These are phyloP conservation scores for Monosporozyma solicola DNA, from an alignment of 805 yeast species.

Conservation along the genomic window DNA sequence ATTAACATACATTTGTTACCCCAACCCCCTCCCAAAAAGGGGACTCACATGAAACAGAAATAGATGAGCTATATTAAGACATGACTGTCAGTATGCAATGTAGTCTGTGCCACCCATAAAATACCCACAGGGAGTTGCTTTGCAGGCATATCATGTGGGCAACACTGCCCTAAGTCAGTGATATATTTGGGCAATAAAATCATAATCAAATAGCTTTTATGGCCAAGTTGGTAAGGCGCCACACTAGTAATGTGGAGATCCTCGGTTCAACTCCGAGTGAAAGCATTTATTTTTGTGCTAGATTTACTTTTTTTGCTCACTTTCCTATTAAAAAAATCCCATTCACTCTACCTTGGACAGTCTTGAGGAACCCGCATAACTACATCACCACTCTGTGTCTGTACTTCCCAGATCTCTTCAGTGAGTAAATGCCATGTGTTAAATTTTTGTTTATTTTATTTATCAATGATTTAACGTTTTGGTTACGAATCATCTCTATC, in stretches of 20 bases:
- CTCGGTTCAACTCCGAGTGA: slow-evolving; percentile 7
- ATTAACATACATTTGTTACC: too few species aligned
- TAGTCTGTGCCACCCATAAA: too few species aligned
- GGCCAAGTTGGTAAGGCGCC: slow-evolving; percentile 72
- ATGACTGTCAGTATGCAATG: too few species aligned
- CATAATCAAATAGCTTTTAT: slow-evolving; percentile 34
- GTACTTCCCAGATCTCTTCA: background rate
- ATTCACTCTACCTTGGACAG: too few species aligned
- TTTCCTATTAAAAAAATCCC: too few species aligned
- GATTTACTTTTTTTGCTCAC: background rate
- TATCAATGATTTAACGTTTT: background rate
- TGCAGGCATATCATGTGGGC: too few species aligned
- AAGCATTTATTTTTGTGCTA: slow-evolving; percentile 2
- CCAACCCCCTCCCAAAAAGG: too few species aligned
- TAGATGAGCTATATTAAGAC: too few species aligned
- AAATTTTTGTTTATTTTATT: background rate
- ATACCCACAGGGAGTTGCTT: too few species aligned
- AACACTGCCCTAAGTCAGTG: too few species aligned
- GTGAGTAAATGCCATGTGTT: background rate
- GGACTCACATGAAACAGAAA: too few species aligned
- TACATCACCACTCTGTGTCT: background rate
- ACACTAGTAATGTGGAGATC: slow-evolving; percentile 9
- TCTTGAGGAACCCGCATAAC: too few species aligned
- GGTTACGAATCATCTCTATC: background rate
- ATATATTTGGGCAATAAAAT: background rate